Evolutionary conservation across 1,284 basidiomycete genomes (phyloP), one percentile per base, ranked within the genome.

Genomic region (Vanrija humicola): DNA sequence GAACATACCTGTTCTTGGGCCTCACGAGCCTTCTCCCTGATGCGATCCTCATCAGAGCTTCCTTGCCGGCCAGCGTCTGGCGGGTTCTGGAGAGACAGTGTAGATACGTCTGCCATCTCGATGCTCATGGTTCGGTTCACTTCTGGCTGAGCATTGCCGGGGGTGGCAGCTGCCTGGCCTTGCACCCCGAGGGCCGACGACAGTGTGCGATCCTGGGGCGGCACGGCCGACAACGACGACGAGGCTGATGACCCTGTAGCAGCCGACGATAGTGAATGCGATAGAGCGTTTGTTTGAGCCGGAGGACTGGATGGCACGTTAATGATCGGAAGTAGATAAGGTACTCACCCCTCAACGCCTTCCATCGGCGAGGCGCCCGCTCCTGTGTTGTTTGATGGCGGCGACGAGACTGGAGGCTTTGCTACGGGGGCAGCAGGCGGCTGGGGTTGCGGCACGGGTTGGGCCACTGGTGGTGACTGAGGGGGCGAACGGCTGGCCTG

Each of bases 1-100:
- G 29, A 19, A 61, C 73, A 19, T 44, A 72, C 75, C 70, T 76
- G 76, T 53, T 74, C 69, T 26, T 76, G 74, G 12, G 76, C 76
- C 50, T 75, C 73, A 18, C 67, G 51, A 16, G 73, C 73, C 62
- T 76, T 76, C 52, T 75, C 73, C 43, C 73, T 58, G 54, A 74
- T 73, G 29, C 71, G 53, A 25, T 72, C 74, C 45, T 76, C 73
- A 40, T 72, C 74, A 3, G 61, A 59, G 44, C 64, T 65, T 10
- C 64, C 64, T 28, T 64, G 60, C 21, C 65, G 54, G 8, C 56
- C 52, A 12, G 61, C 56, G 43, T 43, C 39, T 21, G 48, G 50
- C 48, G 48, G 48, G 59, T 62, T 25, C 56, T 58, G 52, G 16
- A 61, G 47, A 19, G 59, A 61, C 12, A 58, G 50, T 16, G 38